Conservation (phyloP, 1,284 basidiomycete species). For the Pholiota adiposa region DNA sequence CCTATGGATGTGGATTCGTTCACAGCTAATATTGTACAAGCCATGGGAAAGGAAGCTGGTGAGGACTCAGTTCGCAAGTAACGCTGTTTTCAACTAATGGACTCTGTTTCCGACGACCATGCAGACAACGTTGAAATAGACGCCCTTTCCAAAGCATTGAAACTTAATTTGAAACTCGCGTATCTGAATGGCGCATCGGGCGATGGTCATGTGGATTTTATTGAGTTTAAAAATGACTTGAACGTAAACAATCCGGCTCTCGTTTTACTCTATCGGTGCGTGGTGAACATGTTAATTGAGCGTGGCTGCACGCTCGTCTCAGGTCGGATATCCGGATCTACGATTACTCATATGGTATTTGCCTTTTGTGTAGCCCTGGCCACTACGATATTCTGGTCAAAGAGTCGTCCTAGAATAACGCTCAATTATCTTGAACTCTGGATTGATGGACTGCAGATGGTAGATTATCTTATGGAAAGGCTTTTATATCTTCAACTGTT, state of each 20-base stretch:
- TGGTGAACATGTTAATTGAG: not conserved
- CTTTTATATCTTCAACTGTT: too few species aligned
- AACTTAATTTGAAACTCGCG: slow-evolving; percentile 74
- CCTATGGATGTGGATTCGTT: slow-evolving; percentile 66
- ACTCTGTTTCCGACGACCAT: not conserved
- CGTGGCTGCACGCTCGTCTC: too few species aligned
- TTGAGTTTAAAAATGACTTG: slow-evolving; percentile 62
- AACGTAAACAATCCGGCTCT: slow-evolving; percentile 50
- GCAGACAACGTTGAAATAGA: slow-evolving; percentile 84
- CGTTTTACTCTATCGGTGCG: slow-evolving; percentile 75
- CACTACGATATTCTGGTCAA: slow-evolving; percentile 71
- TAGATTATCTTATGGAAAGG: too few species aligned
- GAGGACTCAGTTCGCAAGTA: slow-evolving; percentile 15
- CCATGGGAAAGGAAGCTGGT: slow-evolving; percentile 84
- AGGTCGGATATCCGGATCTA: not conserved
- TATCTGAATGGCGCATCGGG: slow-evolving; percentile 71
- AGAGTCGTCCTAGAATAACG: not conserved
- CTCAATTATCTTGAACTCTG: too few species aligned
- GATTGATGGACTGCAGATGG: too few species aligned
- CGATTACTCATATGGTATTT: too few species aligned
- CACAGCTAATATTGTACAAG: slow-evolving; percentile 80
- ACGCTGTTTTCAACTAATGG: not conserved
- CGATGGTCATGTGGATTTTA: slow-evolving; percentile 67
- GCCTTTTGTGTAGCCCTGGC: slow-evolving; percentile 58
- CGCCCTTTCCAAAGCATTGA: slow-evolving; percentile 74